phyloP scores from a whole-genome alignment of 2,329 filamentous ascomycete genomes.

The Boeremia exigua region DNA sequence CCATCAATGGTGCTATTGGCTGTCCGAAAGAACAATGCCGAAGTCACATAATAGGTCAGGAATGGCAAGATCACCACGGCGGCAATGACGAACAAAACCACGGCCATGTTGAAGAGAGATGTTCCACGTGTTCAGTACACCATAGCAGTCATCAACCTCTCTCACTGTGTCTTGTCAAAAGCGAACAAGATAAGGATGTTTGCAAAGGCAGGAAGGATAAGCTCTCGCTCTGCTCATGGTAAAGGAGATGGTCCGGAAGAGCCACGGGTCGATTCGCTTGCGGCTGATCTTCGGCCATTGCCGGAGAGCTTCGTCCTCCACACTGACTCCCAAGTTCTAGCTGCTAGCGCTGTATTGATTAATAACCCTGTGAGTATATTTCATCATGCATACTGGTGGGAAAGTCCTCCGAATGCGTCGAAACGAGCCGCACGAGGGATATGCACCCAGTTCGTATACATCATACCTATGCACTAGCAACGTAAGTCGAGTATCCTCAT shows the following conservation, averaged over 20 bases:
- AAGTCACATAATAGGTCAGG: slow-evolving; percentile 32
- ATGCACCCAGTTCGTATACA: too few relatives aligned
- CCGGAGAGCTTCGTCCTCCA: too few relatives aligned
- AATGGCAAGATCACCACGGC: slow-evolving; percentile 22
- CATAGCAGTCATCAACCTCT: neutral
- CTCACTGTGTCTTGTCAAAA: neutral
- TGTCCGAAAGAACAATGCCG: slow-evolving; percentile 24
- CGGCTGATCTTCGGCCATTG: slow-evolving; percentile 7
- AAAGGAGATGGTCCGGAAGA: neutral
- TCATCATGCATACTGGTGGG: too few relatives aligned
- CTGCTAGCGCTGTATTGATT: too few relatives aligned
- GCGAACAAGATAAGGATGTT: neutral
- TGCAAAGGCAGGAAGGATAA: neutral
- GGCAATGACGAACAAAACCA: neutral
- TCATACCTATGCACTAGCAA: too few relatives aligned
- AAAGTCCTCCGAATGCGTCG: too few relatives aligned
- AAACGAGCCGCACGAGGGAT: too few relatives aligned
- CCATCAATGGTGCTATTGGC: slow-evolving; percentile 13
- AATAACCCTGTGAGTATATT: too few relatives aligned
- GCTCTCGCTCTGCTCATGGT: neutral
- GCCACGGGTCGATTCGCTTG: slow-evolving; percentile 8
- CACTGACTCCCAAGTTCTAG: too few relatives aligned
- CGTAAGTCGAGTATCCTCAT: too few relatives aligned
- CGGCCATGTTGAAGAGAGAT: neutral
- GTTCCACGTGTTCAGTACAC: neutral